Percentiles rank a stretch among this genome's conserved stretches.
Conservation (phyloP, 805 yeast genomes). For the Crinitomyces ghanaensis region DNA sequence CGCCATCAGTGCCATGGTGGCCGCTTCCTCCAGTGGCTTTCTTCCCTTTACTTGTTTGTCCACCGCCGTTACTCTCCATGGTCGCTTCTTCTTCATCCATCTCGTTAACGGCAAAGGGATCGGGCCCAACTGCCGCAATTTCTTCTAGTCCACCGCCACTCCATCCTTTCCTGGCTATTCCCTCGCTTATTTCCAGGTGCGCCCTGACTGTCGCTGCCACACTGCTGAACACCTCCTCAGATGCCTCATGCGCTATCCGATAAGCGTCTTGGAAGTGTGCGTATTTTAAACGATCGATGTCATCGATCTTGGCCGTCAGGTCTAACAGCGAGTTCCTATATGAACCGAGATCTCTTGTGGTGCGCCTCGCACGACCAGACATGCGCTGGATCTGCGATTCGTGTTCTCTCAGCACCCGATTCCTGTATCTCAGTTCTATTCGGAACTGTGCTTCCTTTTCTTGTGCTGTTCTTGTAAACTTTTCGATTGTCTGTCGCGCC, state of each 20-base stretch:
- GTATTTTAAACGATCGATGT: conserved; percentile 62
- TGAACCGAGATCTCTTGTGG: conserved; percentile 51
- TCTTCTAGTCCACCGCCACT: conserved; percentile 78
- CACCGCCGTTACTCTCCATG: conserved; percentile 3
- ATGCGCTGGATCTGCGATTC: conserved; percentile 52
- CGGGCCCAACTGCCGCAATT: conserved; percentile 51
- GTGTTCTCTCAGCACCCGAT: conserved; percentile 41
- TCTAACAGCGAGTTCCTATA: conserved; percentile 58
- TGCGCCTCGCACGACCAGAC: conserved; percentile 45
- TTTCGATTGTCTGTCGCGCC: conserved; percentile 32
- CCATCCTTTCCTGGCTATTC: conserved; percentile 76
- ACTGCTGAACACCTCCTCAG: conserved; percentile 38
- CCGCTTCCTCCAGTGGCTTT: background rate
- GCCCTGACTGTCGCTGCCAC: conserved; percentile 62
- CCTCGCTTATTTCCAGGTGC: conserved; percentile 70
- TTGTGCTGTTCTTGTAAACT: conserved; percentile 34
- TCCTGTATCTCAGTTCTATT: conserved; percentile 39
- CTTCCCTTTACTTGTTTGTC: background rate
- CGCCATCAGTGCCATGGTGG: background rate
- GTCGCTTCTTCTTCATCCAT: conserved; percentile 16
- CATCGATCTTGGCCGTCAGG: conserved; percentile 65
- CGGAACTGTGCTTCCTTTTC: conserved; percentile 45
- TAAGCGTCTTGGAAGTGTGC: conserved; percentile 60
- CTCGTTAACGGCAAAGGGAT: conserved; percentile 42
- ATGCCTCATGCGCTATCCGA: conserved; percentile 51